phyloP scores from a whole-genome alignment of 352 stramenopile species.

The Globisporangium spinosum region DNA sequence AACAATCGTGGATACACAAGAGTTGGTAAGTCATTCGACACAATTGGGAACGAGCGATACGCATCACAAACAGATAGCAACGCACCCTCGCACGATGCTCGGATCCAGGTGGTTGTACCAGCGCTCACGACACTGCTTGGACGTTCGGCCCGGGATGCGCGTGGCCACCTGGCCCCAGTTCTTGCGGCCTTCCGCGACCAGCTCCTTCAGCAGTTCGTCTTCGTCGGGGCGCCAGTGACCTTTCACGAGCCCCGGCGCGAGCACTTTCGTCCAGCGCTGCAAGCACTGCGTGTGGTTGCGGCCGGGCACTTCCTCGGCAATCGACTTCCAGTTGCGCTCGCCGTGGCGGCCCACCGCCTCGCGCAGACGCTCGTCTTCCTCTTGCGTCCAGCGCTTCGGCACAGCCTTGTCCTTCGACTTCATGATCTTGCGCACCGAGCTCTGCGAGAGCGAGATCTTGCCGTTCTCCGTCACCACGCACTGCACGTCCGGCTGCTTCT shows the following conservation, averaged over 20 bases:
- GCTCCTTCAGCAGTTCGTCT: conserved; percentile 83
- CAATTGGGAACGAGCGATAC: not conserved
- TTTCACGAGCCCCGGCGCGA: conserved; percentile 94
- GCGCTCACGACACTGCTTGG: conserved; percentile 95
- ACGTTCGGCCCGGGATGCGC: conserved; percentile 76
- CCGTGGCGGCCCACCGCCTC: conserved; percentile 73
- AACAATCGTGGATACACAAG: not conserved
- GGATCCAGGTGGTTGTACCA: conserved; percentile 94
- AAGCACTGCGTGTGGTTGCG: conserved; percentile 89
- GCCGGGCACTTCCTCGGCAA: conserved; percentile 78
- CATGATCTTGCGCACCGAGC: conserved; percentile 62
- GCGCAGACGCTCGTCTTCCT: conserved; percentile 78
- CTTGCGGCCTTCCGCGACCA: conserved; percentile 76
- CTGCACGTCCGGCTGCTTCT: conserved; percentile 78
- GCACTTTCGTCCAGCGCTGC: conserved; percentile 90
- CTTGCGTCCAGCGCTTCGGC: conserved; percentile 72
- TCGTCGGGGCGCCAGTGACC: conserved; percentile 93
- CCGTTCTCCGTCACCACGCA: conserved; percentile 34
- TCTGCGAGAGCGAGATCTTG: conserved; percentile 43
- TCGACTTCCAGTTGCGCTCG: conserved; percentile 88
- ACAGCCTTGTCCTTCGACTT: conserved; percentile 84
- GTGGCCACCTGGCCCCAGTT: conserved; percentile 89
- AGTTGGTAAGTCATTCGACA: not conserved
- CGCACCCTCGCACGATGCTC: conserved; percentile 14
- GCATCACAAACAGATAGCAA: not conserved